These are phyloP conservation scores for Microstegium vimineum DNA, from an alignment of 176 grass and related monocot species.

Conservation along the genomic window DNA sequence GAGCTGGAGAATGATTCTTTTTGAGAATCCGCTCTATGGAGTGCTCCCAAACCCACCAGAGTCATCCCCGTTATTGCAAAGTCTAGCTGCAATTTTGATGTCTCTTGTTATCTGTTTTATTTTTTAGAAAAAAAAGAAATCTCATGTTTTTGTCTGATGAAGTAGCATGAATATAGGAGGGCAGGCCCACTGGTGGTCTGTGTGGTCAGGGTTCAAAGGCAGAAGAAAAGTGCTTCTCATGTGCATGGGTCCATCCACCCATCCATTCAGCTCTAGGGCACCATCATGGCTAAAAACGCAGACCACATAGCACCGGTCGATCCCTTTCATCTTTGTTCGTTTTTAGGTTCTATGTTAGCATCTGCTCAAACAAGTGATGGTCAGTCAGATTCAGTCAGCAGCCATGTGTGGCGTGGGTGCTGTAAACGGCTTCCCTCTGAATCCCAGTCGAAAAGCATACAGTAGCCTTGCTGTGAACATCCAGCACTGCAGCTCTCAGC, in stretches of 20 bases:
- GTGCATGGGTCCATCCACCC: neutral
- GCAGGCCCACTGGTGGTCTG: neutral
- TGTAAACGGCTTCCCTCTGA: conserved; percentile 8
- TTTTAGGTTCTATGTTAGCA: neutral
- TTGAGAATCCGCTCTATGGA: too few relatives aligned
- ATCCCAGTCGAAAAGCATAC: neutral
- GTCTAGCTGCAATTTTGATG: neutral
- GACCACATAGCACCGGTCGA: neutral
- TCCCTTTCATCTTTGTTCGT: neutral
- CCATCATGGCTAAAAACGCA: neutral
- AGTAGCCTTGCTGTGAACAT: neutral
- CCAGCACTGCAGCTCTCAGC: neutral
- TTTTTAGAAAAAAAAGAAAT: neutral
- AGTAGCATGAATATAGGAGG: neutral
- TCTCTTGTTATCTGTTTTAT: neutral
- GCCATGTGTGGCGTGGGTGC: neutral
- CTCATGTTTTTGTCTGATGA: neutral
- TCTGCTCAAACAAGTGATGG: neutral
- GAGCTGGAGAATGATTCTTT: too few relatives aligned
- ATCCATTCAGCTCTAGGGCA: neutral
- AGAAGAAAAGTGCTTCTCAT: conserved; percentile 1
- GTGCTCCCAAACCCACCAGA: too few relatives aligned
- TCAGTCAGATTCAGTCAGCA: neutral
- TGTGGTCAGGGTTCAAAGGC: neutral
- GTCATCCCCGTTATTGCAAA: neutral